These are phyloP conservation scores for Phytophthora agathidicida DNA, from an alignment of 352 stramenopile species.

Conservation along the genomic window DNA sequence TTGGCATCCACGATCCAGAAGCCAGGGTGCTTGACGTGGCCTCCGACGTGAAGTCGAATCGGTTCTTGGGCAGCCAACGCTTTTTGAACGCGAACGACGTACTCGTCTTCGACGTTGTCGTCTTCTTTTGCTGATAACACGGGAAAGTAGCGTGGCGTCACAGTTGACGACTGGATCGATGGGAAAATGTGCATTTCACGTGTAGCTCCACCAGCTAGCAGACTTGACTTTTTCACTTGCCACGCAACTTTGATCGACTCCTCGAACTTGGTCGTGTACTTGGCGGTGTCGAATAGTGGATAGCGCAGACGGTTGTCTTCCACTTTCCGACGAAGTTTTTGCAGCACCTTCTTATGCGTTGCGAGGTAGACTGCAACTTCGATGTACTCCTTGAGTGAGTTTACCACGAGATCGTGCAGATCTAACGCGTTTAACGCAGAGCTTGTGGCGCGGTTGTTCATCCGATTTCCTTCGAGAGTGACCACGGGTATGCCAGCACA, in stretches of 20 bases:
- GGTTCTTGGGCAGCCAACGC: conserved; percentile 33
- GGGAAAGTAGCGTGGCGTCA: conserved; percentile 37
- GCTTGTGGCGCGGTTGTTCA: conserved; percentile 70
- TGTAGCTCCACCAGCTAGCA: conserved; percentile 1
- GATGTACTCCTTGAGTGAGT: conserved; percentile 85
- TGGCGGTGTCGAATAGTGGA: conserved; percentile 71
- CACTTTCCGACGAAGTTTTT: conserved; percentile 42
- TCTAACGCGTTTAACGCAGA: conserved; percentile 60
- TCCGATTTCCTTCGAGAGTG: conserved; percentile 68
- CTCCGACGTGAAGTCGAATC: conserved; percentile 73
- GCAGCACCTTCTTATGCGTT: conserved; percentile 35
- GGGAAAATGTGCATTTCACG: conserved; percentile 55
- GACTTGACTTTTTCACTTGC: conserved; percentile 39
- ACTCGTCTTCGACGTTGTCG: conserved; percentile 41
- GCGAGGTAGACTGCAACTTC: conserved; percentile 69
- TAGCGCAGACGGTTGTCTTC: conserved; percentile 50
- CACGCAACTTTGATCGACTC: conserved; percentile 52
- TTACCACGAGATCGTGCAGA: conserved; percentile 60
- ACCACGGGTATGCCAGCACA: conserved; percentile 80
- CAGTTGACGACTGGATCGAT: conserved; percentile 14
- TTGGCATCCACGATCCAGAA: conserved; percentile 83
- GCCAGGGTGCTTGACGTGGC: conserved; percentile 38
- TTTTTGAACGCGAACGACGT: conserved; percentile 37
- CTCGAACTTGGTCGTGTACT: conserved; percentile 59
- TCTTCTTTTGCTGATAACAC: conserved; percentile 46